These are phyloP conservation scores for Chlorella sp. DNA, from an alignment of 139 green algal species.

Conservation along the genomic window DNA sequence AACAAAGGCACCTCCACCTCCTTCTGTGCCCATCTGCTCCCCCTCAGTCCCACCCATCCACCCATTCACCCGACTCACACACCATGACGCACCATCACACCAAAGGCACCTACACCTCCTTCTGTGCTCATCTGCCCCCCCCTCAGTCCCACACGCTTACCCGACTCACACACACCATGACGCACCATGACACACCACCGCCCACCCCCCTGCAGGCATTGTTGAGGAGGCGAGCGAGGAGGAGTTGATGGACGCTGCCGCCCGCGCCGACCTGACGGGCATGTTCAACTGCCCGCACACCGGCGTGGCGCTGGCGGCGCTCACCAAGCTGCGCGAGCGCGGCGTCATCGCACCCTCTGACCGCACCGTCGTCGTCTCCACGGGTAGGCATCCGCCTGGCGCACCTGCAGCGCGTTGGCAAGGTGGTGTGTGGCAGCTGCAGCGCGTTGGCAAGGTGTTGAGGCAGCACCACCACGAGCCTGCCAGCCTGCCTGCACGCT, in stretches of 20 bases:
- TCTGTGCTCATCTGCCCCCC: not conserved
- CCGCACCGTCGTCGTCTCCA: slow-evolving; percentile 95
- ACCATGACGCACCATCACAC: too few relatives aligned
- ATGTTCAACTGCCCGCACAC: slow-evolving; percentile 79
- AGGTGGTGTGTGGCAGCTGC: too few relatives aligned
- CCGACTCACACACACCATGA: too few relatives aligned
- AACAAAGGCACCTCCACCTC: too few relatives aligned
- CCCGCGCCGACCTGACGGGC: slow-evolving; percentile 93
- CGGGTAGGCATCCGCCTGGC: slow-evolving; percentile 29
- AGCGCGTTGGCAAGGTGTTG: too few relatives aligned
- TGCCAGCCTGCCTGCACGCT: not conserved
- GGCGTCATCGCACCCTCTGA: slow-evolving; percentile 90
- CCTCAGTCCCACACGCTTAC: not conserved
- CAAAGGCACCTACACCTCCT: not conserved
- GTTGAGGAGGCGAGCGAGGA: slow-evolving; percentile 99
- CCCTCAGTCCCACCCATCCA: too few relatives aligned
- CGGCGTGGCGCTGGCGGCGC: slow-evolving; percentile 93
- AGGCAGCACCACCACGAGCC: too few relatives aligned
- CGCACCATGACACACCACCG: too few relatives aligned
- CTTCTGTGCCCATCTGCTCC: too few relatives aligned
- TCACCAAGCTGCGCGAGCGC: slow-evolving; percentile 93
- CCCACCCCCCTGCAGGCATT: slow-evolving; percentile 69
- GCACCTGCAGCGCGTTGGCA: not conserved
- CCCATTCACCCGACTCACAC: too few relatives aligned
- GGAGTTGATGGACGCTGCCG: slow-evolving; percentile 99